Evolutionary conservation across 2,329 filamentous ascomycete genomes (phyloP).

Genomic region (Colletotrichum paranaense): DNA sequence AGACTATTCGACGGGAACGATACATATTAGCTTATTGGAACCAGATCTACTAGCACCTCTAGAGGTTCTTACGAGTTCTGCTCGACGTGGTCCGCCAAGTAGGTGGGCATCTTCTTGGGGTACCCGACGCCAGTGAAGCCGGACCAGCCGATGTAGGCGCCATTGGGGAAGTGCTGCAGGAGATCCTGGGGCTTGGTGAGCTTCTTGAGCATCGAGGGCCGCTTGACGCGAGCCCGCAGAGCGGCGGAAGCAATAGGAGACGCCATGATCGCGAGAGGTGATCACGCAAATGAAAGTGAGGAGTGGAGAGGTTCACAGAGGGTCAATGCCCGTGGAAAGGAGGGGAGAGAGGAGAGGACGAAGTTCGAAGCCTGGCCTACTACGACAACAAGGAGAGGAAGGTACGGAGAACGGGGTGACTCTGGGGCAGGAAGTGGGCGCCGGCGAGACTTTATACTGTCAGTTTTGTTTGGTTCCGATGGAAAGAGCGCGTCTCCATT

Average conservation of each 20-base stretch:
- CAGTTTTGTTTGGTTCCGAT: background rate
- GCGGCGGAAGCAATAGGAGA: constrained; percentile 74
- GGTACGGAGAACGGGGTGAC: constrained; percentile 6
- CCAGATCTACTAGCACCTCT: background rate
- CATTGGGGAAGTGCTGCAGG: constrained; percentile 84
- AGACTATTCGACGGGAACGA: constrained; percentile 57
- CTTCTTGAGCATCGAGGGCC: constrained; percentile 84
- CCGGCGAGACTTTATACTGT: constrained; percentile 13
- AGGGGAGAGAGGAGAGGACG: constrained; percentile 1
- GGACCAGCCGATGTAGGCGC: constrained; percentile 89
- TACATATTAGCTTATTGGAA: background rate
- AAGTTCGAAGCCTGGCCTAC: background rate
- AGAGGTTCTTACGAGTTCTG: constrained; percentile 64
- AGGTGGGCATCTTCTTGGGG: constrained; percentile 87
- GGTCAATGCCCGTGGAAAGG: constrained; percentile 12
- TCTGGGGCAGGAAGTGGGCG: constrained; percentile 12
- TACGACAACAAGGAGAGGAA: background rate
- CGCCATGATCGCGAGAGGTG: constrained; percentile 51
- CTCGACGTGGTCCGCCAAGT: constrained; percentile 89
- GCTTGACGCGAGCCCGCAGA: constrained; percentile 79
- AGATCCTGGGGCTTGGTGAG: constrained; percentile 83
- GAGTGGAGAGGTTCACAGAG: constrained; percentile 12
- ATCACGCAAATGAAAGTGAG: background rate
- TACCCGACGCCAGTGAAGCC: constrained; percentile 93
- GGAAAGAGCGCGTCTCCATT: background rate